These are phyloP conservation scores for Pseudogymnoascus sp. DNA, from an alignment of 2,329 filamentous ascomycete species.

Conservation along the genomic window DNA sequence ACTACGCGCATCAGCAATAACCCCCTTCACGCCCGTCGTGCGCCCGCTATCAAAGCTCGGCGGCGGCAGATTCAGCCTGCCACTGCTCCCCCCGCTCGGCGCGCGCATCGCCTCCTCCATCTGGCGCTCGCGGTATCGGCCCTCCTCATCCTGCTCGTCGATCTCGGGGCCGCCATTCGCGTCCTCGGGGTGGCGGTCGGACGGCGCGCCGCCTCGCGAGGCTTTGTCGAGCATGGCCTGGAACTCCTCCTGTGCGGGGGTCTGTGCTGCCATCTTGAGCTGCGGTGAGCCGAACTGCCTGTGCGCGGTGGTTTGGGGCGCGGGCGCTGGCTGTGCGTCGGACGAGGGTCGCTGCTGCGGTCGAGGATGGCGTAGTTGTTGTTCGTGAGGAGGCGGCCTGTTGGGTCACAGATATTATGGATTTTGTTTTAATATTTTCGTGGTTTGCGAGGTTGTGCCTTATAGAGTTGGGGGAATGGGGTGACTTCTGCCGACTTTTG, in stretches of 20 bases:
- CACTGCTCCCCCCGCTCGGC: constrained; percentile 54
- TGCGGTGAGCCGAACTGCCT: constrained; percentile 22
- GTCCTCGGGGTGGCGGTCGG: constrained; percentile 48
- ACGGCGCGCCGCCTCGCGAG: constrained; percentile 22
- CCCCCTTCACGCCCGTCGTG: constrained; percentile 76
- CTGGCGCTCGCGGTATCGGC: constrained; percentile 28
- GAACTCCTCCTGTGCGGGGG: constrained; percentile 60
- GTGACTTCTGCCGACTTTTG: background rate
- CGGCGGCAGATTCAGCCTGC: constrained; percentile 56
- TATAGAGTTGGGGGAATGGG: background rate
- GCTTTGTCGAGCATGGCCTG: constrained; percentile 54
- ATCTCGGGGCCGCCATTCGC: constrained; percentile 45
- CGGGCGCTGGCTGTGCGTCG: background rate
- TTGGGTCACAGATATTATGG: background rate
- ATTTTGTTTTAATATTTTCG: background rate
- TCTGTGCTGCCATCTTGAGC: constrained; percentile 34
- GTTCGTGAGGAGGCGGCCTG: background rate
- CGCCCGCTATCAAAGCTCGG: constrained; percentile 57
- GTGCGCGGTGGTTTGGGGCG: constrained; percentile 15
- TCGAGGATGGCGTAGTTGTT: background rate
- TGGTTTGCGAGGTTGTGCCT: background rate
- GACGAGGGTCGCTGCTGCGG: background rate
- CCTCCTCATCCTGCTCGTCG: constrained; percentile 46
- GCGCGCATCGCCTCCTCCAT: constrained; percentile 60
- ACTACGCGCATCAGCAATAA: constrained; percentile 74